These are phyloP conservation scores for Colletotrichum lupini DNA, from an alignment of 2,329 filamentous ascomycete genomes.

Conservation along the genomic window DNA sequence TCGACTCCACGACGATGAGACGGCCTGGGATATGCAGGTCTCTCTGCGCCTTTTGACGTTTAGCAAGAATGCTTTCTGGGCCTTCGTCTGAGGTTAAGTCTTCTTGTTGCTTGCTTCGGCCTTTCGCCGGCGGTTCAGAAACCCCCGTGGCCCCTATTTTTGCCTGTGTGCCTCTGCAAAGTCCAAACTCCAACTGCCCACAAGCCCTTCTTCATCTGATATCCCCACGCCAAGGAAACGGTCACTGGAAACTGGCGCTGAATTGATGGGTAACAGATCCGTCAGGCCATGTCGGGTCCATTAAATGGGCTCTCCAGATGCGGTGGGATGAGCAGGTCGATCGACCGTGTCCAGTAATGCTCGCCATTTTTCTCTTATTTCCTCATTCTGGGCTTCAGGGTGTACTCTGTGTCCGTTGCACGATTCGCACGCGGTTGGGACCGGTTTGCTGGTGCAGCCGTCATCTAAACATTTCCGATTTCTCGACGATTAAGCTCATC, in stretches of 20 bases:
- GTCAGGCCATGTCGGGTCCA: constrained; percentile 16
- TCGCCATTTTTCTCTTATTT: background rate
- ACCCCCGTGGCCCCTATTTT: background rate
- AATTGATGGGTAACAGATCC: background rate
- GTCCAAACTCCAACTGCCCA: constrained; percentile 19
- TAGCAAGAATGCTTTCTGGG: background rate
- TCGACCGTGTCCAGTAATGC: background rate
- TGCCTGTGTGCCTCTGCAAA: background rate
- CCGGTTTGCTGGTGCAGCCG: background rate
- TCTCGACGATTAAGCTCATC: constrained; percentile 21
- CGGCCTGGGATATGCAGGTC: constrained; percentile 6
- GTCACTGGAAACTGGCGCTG: constrained; percentile 13
- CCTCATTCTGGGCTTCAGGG: background rate
- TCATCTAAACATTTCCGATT: constrained; percentile 1
- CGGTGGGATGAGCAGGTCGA: constrained; percentile 19
- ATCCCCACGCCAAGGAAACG: constrained; percentile 32
- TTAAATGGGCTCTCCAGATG: background rate
- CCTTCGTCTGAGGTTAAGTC: background rate
- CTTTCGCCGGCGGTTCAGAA: constrained; percentile 26
- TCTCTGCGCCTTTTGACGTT: background rate
- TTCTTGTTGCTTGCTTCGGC: constrained; percentile 23
- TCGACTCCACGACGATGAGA: constrained; percentile 32
- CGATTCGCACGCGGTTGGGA: constrained; percentile 1
- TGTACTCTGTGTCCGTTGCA: constrained; percentile 6
- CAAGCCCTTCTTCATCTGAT: constrained; percentile 25